phyloP scores from a whole-genome alignment of 495 filamentous ascomycete genomes.

The Penicillium robsamsonii region DNA sequence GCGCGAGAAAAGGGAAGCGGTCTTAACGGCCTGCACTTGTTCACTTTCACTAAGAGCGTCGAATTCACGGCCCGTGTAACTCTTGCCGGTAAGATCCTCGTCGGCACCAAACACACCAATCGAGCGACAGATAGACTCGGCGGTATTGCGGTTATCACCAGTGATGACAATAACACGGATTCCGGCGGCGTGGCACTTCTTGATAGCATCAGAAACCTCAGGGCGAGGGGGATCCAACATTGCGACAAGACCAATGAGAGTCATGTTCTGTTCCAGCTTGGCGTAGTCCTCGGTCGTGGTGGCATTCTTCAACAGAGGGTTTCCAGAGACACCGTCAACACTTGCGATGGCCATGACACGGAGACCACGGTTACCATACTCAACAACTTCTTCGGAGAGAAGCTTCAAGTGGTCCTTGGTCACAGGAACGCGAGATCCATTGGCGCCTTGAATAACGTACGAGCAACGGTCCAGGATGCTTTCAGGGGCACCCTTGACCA shows the following conservation, averaged over 20 bases:
- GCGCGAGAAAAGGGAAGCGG: constrained; percentile 90
- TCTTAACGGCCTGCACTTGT: constrained; percentile 78
- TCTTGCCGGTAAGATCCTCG: constrained; percentile 87
- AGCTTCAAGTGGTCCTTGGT: constrained; percentile 62
- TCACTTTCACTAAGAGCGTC: constrained; percentile 77
- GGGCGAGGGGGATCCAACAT: constrained; percentile 98
- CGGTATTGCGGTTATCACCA: constrained; percentile 95
- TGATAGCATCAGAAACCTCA: constrained; percentile 85
- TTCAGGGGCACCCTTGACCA: constrained; percentile 97
- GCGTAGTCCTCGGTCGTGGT: constrained; percentile 81
- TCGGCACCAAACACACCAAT: constrained; percentile 87
- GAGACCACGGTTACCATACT: constrained; percentile 88
- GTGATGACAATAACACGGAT: constrained; percentile 98
- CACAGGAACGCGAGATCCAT: constrained; percentile 72
- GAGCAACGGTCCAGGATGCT: constrained; percentile 90
- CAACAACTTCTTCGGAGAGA: constrained; percentile 72
- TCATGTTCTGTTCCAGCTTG: constrained; percentile 88
- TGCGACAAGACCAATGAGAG: constrained; percentile 85
- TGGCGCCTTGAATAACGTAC: constrained; percentile 66
- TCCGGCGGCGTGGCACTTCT: constrained; percentile 85
- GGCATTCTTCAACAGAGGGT: constrained; percentile 68
- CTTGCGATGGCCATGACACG: constrained; percentile 92
- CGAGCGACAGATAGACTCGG: constrained; percentile 94
- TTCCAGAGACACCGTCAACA: constrained; percentile 66
- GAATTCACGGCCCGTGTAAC: constrained; percentile 92